Evolutionary conservation across 768 basidiomycete genomes (phyloP).

Genomic region (Cyclocybe cylindracea): DNA sequence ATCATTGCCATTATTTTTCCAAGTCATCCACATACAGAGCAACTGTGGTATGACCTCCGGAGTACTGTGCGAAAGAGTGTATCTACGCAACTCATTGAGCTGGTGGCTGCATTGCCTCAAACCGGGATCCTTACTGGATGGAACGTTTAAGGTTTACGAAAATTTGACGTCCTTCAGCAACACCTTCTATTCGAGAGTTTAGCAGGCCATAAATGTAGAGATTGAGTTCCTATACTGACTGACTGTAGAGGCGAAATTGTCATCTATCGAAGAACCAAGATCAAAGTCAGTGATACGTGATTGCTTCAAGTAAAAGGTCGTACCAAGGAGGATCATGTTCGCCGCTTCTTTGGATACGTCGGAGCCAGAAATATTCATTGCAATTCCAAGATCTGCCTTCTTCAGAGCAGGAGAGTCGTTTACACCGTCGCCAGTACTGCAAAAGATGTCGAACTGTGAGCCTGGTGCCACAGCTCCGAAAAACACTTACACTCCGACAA

Average conservation of each 20-base stretch:
- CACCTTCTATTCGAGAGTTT: conserved; percentile 48
- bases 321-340: conserved; percentile 71
- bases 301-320: background rate
- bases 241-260: conserved; percentile 74
- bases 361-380: conserved; percentile 76
- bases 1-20: background rate
- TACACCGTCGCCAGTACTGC: conserved; percentile 69
- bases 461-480: background rate
- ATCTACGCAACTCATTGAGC: conserved; percentile 32
- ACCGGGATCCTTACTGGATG: conserved; percentile 50
- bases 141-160: conserved; percentile 73
- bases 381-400: conserved; percentile 72
- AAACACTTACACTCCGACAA: conserved; percentile 65
- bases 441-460: conserved; percentile 1
- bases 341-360: conserved; percentile 77
- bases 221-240: conserved; percentile 40
- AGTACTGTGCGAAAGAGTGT: conserved; percentile 67
- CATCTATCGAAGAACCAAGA: conserved; percentile 37
- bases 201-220: background rate
- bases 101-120: background rate
- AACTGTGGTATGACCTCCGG: conserved; percentile 72
- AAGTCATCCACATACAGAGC: conserved; percentile 45
- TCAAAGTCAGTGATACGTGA: background rate
- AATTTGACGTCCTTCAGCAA: conserved; percentile 67
- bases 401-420: conserved; percentile 75